A percentile compares a stretch with the other conserved stretches of the same genome.
Evolutionary conservation across 257 asterid species (phyloP).

Genomic region (Przewalskia tangutica): DNA sequence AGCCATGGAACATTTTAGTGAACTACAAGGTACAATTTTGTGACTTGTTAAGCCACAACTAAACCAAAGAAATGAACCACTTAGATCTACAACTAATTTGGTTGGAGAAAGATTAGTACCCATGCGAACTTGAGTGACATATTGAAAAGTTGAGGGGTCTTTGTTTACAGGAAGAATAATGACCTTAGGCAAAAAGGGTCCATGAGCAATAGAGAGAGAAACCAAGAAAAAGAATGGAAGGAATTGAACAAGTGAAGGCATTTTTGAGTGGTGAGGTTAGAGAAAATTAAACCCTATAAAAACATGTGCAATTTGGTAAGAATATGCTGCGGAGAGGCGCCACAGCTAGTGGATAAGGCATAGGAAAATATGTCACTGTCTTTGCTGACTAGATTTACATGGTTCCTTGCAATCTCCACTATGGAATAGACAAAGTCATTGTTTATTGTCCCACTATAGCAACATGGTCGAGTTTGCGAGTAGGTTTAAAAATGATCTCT

Average conservation of each 20-base stretch:
- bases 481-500: no score
- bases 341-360: constrained; percentile 31
- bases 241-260: constrained; percentile 26
- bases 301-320: neutral
- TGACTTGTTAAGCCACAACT: constrained; percentile 26
- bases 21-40: constrained; percentile 27
- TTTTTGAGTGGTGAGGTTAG: neutral
- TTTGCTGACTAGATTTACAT: constrained; percentile 27
- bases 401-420: neutral
- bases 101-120: constrained; percentile 24
- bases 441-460: neutral
- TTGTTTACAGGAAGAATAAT: constrained; percentile 41
- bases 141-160: constrained; percentile 49
- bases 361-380: neutral
- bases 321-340: constrained; percentile 28
- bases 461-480: neutral
- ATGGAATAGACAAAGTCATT: neutral
- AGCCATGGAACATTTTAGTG: constrained; percentile 63
- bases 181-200: constrained; percentile 55
- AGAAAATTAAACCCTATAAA: neutral
- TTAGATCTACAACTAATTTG: constrained; percentile 48
- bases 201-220: constrained; percentile 21
- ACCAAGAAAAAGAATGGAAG: constrained; percentile 16
- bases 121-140: constrained; percentile 35
- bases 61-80: constrained; percentile 48